phyloP scores from a whole-genome alignment of 306 rosid species.

The Psophocarpus tetragonolobus region DNA sequence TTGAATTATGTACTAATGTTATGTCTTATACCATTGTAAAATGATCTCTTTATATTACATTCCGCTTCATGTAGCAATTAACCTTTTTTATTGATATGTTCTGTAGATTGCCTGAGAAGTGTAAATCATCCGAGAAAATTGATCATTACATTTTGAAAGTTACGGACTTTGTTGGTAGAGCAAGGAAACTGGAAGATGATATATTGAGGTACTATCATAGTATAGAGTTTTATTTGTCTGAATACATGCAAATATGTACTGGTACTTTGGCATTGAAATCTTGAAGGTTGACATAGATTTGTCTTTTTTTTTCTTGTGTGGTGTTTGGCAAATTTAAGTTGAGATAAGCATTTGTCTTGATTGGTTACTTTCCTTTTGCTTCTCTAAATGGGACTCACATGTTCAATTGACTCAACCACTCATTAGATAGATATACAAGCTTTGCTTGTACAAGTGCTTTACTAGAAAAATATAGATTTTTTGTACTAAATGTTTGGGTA shows the following conservation, averaged over 20 bases:
- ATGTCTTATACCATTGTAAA: neutral
- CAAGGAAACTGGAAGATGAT: conserved; percentile 70
- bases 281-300: conserved; percentile 14
- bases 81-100: conserved; percentile 21
- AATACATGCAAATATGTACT: conserved; percentile 1
- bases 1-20: neutral
- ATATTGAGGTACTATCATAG: conserved; percentile 63
- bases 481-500: neutral
- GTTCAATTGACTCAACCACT: neutral
- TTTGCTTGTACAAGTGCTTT: neutral
- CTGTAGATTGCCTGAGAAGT: conserved; percentile 56
- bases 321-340: conserved; percentile 27
- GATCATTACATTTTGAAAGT: conserved; percentile 54
- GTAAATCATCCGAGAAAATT: conserved; percentile 41
- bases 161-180: conserved; percentile 56
- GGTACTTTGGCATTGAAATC: conserved; percentile 16
- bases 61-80: conserved; percentile 28
- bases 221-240: conserved; percentile 21
- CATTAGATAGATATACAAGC: neutral
- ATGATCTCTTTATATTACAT: neutral
- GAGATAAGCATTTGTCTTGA: neutral
- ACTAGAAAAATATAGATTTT: neutral
- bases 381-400: neutral
- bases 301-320: neutral
- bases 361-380: conserved; percentile 5